Evolutionary conservation across 2,329 filamentous ascomycete species (phyloP).

Genomic region (Ascocoryne sarcoides): DNA sequence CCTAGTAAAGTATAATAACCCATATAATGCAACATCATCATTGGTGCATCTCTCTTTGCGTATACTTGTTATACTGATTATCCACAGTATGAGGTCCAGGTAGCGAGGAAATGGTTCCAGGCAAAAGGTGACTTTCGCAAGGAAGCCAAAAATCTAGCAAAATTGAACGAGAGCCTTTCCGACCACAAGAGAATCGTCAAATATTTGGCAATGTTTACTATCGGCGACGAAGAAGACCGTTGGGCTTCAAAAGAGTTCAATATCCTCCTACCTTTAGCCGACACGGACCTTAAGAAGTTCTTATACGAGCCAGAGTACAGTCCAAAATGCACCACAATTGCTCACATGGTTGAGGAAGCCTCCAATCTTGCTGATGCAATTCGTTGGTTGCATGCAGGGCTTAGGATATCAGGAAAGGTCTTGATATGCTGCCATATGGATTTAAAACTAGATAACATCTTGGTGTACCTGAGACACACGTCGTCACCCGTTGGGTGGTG

Average conservation of each 20-base stretch:
- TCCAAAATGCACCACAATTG: neutral
- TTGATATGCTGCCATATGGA: conserved; percentile 7
- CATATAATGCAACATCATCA: no score
- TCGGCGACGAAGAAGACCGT: conserved; percentile 2
- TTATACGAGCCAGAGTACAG: neutral
- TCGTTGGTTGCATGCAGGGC: conserved; percentile 2
- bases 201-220: conserved; percentile 3
- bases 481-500: conserved; percentile 4
- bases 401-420: conserved; percentile 1
- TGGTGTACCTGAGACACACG: conserved; percentile 2
- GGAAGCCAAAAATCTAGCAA: conserved; percentile 4
- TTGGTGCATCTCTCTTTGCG: no score
- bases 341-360: conserved; percentile 4
- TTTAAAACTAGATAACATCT: conserved; percentile 9
- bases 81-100: neutral
- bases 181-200: conserved; percentile 5
- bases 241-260: conserved; percentile 4
- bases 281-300: conserved; percentile 5
- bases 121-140: conserved; percentile 3
- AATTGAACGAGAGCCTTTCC: conserved; percentile 3
- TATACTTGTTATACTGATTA: no score
- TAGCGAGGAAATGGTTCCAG: conserved; percentile 5
- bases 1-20: neutral
- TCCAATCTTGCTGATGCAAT: conserved; percentile 4
- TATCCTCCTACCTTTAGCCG: conserved; percentile 4